A percentile compares a stretch with the other conserved stretches of the same genome.
These are phyloP conservation scores for Jatropha multifida DNA, from an alignment of 441 rosid genomes.

Conservation along the genomic window DNA sequence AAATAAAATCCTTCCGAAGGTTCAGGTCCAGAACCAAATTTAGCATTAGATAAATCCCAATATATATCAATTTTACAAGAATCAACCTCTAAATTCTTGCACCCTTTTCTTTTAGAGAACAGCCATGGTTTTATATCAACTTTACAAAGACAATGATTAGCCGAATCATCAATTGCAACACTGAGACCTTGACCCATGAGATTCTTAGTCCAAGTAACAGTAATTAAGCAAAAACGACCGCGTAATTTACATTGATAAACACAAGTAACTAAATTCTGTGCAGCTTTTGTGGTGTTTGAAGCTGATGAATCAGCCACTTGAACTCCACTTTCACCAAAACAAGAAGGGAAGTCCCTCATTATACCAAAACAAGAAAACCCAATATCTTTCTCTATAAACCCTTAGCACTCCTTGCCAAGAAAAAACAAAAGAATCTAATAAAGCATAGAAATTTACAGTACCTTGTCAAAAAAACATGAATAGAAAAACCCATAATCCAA, in stretches of 20 bases:
- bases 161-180: constrained; percentile 65
- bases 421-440: not conserved
- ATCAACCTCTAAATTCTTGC: constrained; percentile 57
- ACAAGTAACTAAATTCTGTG: constrained; percentile 76
- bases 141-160: constrained; percentile 63
- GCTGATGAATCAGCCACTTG: constrained; percentile 84
- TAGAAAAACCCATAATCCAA: constrained; percentile 32
- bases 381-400: constrained; percentile 1
- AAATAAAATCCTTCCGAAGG: constrained; percentile 72
- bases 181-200: constrained; percentile 83
- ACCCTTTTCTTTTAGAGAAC: constrained; percentile 90
- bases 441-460: constrained; percentile 12
- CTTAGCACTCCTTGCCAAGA: not conserved
- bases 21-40: constrained; percentile 83
- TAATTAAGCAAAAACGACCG: constrained; percentile 63
- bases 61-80: constrained; percentile 56
- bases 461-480: constrained; percentile 30
- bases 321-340: constrained; percentile 91
- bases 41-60: constrained; percentile 79
- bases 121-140: constrained; percentile 92
- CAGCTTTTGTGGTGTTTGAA: constrained; percentile 47
- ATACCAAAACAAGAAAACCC: constrained; percentile 7
- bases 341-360: constrained; percentile 96
- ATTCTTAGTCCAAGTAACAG: constrained; percentile 83
- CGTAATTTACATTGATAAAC: constrained; percentile 63